These are phyloP conservation scores for Colletotrichum endophyticum DNA, from an alignment of 2,329 filamentous ascomycete species.

Conservation along the genomic window DNA sequence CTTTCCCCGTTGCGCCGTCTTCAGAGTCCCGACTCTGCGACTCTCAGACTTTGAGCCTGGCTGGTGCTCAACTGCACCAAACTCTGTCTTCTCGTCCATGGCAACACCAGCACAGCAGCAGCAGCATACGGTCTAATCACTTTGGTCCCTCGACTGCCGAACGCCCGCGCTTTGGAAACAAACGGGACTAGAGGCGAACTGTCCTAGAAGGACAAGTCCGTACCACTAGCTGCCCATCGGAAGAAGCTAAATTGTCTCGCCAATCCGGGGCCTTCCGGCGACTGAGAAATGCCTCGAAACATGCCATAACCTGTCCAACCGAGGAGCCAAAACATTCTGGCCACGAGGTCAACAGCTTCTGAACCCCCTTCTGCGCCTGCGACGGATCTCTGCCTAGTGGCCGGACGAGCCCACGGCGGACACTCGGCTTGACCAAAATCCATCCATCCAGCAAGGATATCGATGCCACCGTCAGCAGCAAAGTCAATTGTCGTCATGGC, in stretches of 20 bases:
- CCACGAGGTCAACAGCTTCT: conserved; percentile 15
- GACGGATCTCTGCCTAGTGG: not conserved
- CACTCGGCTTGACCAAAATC: not conserved
- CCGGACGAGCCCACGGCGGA: not conserved
- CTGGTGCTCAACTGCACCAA: not conserved
- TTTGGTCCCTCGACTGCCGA: not conserved
- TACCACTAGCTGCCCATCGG: not conserved
- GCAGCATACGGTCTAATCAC: not conserved
- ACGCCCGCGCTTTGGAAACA: not conserved
- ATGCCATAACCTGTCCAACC: not conserved
- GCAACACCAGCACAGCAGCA: not conserved
- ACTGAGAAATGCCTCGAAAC: not conserved
- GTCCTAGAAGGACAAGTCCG: not conserved
- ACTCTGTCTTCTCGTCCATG: not conserved
- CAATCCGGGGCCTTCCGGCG: not conserved
- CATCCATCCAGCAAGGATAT: not conserved
- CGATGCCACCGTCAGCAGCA: not conserved
- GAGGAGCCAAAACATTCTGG: not conserved
- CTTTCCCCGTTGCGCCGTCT: not conserved
- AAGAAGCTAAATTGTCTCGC: not conserved
- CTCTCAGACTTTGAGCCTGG: not conserved
- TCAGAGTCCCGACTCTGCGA: not conserved
- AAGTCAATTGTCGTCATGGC: not conserved
- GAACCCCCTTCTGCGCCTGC: not conserved
- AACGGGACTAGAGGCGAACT: not conserved